Evolutionary conservation across 257 asterid species (phyloP).

Genomic region (Coffea canephora): DNA sequence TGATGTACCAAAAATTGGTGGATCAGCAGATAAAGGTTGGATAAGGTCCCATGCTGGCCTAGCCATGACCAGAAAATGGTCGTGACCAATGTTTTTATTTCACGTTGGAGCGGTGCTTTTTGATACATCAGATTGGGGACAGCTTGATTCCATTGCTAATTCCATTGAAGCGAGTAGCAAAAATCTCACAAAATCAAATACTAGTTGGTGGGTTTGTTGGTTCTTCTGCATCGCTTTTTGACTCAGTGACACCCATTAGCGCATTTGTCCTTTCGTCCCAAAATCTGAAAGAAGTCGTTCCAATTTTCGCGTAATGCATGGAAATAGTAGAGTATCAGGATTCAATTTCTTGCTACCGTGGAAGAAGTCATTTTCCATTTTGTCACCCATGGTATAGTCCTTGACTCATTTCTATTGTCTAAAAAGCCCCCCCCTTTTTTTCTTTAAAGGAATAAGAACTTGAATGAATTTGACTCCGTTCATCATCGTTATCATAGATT

Average conservation of each 20-base stretch:
- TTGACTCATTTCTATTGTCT: background rate
- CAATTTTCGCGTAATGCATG: background rate
- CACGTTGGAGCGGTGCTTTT: background rate
- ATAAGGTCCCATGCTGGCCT: slow-evolving; percentile 89
- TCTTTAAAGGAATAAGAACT: no score
- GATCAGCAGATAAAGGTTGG: slow-evolving; percentile 63
- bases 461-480: no score
- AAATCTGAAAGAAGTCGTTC: background rate
- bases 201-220: no score
- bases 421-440: no score
- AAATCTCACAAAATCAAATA: background rate
- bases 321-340: background rate
- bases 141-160: background rate
- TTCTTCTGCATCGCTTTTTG: background rate
- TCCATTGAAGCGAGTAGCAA: background rate
- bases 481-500: no score
- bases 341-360: background rate
- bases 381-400: background rate
- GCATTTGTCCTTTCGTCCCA: background rate
- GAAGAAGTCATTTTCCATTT: background rate
- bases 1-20: slow-evolving; percentile 74
- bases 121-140: background rate
- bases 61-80: slow-evolving; percentile 82
- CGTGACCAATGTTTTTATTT: slow-evolving; percentile 46
- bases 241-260: background rate